A percentile compares a stretch with the other conserved stretches of the same genome.
Conservation (phyloP, 2,329 filamentous ascomycete genomes). For the Septoria petroselini region DNA sequence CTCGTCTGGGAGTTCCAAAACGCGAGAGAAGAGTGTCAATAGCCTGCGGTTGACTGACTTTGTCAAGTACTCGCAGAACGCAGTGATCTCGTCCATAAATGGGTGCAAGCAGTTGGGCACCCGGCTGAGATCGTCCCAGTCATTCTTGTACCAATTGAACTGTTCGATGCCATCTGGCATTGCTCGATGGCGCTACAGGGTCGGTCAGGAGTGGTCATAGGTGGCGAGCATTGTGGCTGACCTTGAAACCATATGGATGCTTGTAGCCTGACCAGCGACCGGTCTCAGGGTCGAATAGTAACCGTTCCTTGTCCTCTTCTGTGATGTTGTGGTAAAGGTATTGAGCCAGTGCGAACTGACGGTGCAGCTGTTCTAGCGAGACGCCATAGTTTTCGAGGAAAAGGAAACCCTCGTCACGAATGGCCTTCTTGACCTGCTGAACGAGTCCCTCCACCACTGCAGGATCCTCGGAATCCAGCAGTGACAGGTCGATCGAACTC, state of each 20-base stretch:
- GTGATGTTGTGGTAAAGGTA: conserved; percentile 52
- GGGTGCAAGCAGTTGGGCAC: conserved; percentile 49
- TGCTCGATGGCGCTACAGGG: conserved; percentile 39
- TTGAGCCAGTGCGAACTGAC: conserved; percentile 52
- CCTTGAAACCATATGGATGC: conserved; percentile 41
- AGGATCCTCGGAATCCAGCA: conserved; percentile 36
- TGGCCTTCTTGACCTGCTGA: conserved; percentile 39
- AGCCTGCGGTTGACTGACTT: conserved; percentile 47
- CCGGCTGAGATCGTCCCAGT: conserved; percentile 47
- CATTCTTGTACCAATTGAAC: conserved; percentile 53
- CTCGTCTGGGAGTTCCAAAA: conserved; percentile 47
- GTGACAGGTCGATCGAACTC: conserved; percentile 36
- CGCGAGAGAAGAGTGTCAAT: conserved; percentile 42
- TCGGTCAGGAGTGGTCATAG: too few species aligned
- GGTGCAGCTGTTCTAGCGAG: conserved; percentile 49
- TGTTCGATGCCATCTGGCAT: conserved; percentile 52
- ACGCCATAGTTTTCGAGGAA: conserved; percentile 53
- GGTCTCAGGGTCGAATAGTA: conserved; percentile 49
- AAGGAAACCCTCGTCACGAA: conserved; percentile 38
- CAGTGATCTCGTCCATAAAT: conserved; percentile 51
- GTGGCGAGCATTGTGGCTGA: background rate
- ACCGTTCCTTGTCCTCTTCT: conserved; percentile 49
- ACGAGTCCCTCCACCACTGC: conserved; percentile 46
- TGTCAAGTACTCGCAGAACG: conserved; percentile 49
- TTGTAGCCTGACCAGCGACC: conserved; percentile 54